These are phyloP conservation scores for Apiospora kogelbergensis DNA, from an alignment of 2,329 filamentous ascomycete genomes.

Conservation along the genomic window DNA sequence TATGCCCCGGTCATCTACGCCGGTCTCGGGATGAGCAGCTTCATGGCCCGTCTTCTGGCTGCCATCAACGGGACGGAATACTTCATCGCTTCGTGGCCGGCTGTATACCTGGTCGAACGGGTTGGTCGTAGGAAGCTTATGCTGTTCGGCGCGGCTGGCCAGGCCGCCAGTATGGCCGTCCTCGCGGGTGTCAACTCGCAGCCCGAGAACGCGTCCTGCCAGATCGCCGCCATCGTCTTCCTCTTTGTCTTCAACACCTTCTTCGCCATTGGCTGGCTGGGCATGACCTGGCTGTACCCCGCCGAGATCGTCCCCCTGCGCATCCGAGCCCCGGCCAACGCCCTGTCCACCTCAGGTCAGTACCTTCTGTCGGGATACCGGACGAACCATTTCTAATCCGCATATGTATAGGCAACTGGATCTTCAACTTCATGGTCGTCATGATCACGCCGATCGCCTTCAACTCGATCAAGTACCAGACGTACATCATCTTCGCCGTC, in stretches of 20 bases:
- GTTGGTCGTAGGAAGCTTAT: slow-evolving; percentile 70
- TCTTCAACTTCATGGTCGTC: slow-evolving; percentile 64
- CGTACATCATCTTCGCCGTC: slow-evolving; percentile 66
- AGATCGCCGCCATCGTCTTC: slow-evolving; percentile 36
- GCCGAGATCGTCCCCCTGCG: slow-evolving; percentile 55
- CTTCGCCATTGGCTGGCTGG: slow-evolving; percentile 53
- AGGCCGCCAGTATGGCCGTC: slow-evolving; percentile 66
- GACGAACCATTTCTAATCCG: slow-evolving; percentile 20
- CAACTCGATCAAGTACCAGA: slow-evolving; percentile 56
- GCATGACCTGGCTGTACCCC: slow-evolving; percentile 59
- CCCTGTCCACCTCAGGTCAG: slow-evolving; percentile 42
- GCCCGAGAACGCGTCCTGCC: slow-evolving; percentile 22
- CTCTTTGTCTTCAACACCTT: slow-evolving; percentile 54
- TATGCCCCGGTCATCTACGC: slow-evolving; percentile 50
- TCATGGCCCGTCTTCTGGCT: slow-evolving; percentile 57
- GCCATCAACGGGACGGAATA: slow-evolving; percentile 52
- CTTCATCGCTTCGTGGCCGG: slow-evolving; percentile 58
- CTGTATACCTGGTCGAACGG: slow-evolving; percentile 62
- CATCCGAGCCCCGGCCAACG: slow-evolving; percentile 57
- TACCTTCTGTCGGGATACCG: slow-evolving; percentile 14
- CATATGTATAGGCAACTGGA: slow-evolving; percentile 55
- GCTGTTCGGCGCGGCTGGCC: slow-evolving; percentile 65
- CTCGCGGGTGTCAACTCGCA: slow-evolving; percentile 44
- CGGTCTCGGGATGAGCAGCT: slow-evolving; percentile 49
- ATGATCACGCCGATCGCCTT: slow-evolving; percentile 63